Base-by-base conservation (phyloP, 169 alveolate genomes). In the Plasmodium yoelii region DNA sequence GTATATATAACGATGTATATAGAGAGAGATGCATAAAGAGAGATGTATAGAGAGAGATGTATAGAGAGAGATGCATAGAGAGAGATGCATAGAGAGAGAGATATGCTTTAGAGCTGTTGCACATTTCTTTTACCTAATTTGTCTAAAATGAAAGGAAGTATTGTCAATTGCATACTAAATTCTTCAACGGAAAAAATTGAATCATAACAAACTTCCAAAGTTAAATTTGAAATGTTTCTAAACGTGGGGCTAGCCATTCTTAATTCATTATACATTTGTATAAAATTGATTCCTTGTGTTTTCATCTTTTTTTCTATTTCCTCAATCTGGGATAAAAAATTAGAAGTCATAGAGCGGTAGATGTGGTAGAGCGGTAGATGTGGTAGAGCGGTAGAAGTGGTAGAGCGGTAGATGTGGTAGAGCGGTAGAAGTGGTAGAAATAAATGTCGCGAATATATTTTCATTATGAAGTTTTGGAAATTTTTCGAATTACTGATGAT, bases 281-380 rank as follows among this genome's bases (percentile, higher is more conserved):
- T 34, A 8, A 86, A 26, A 1, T 87, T 74, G 39, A 47, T 60
- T 26, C 73, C 75, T 12, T 69, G 18, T 39, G 69, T 68, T 65
- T 73, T 86, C 91, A 86, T 69, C 15, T 70, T 39, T 19, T 18
- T 42, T 47, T 86, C 91, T 24, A 86, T 70, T 13, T 86, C 87
- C 56, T 55, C 87, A 49, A 59, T 59, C 91, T 84, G 53, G 18
- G 10, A n/a, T n/a, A 15, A 57, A 42, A 15, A n/a, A 26, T n/a
- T n/a, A 70, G 13, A 15, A n/a, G 6, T 18, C 22, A 10, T 5
- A 42, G 7, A n/a, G n/a, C n/a, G n/a, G n/a, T n/a, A n/a, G n/a
- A n/a, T n/a, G n/a, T n/a, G n/a, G n/a, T n/a, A n/a, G n/a, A n/a
- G n/a, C n/a, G n/a, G n/a, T n/a, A n/a, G n/a, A n/a, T n/a, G n/a